Percentiles rank a stretch among this genome's conserved stretches.
These are phyloP conservation scores for Trichomonas vaginalis DNA, from an alignment of 208 protist species.

Conservation along the genomic window DNA sequence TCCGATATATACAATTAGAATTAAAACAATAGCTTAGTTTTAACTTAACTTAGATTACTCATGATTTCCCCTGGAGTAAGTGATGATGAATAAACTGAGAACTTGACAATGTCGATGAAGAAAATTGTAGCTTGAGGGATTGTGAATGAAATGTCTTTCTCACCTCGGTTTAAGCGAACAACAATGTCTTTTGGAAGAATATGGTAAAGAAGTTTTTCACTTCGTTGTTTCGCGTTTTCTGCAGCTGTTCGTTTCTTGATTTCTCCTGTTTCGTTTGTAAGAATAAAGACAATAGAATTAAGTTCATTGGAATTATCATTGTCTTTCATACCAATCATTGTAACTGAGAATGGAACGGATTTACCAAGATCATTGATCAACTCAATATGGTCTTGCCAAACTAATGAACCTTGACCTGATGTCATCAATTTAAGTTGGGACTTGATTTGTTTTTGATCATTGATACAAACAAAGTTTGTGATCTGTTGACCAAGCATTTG, in stretches of 20 bases:
- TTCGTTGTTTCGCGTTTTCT: not conserved
- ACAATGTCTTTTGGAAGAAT: constrained; percentile 9
- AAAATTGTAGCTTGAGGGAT: not conserved
- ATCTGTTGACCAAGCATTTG: not conserved
- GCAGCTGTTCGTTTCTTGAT: not conserved
- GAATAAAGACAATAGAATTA: not conserved
- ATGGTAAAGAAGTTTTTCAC: not conserved
- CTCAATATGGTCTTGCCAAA: not conserved
- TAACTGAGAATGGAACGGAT: not conserved
- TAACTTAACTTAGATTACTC: too few relatives aligned
- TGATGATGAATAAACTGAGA: not conserved
- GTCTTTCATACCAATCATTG: not conserved
- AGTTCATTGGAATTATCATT: not conserved
- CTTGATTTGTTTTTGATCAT: not conserved
- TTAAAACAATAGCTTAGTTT: too few relatives aligned
- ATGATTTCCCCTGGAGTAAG: not conserved
- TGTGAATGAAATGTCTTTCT: not conserved
- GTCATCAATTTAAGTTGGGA: not conserved
- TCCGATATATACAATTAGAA: too few relatives aligned
- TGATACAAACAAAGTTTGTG: not conserved
- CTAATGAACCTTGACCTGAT: not conserved
- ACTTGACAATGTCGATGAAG: not conserved
- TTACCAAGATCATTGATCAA: not conserved
- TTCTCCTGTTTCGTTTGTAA: not conserved
- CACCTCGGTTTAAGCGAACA: not conserved